These are phyloP conservation scores for Sorghum bicolor DNA, from an alignment of 176 grass and related monocot species.

Conservation along the genomic window DNA sequence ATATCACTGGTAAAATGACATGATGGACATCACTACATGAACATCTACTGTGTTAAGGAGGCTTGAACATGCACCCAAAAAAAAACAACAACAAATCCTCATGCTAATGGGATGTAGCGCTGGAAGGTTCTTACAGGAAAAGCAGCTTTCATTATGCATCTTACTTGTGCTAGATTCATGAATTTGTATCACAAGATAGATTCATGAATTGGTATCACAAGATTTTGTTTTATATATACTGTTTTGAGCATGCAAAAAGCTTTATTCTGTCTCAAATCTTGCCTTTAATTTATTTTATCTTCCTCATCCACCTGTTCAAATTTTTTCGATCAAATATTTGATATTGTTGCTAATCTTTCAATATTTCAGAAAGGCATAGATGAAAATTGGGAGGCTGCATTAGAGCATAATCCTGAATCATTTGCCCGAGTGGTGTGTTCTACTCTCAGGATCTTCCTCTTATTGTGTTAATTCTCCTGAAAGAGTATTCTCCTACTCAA, in stretches of 20 bases:
- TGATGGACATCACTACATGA: constrained; percentile 9
- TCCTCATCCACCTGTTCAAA: constrained; percentile 1
- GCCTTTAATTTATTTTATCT: constrained; percentile 10
- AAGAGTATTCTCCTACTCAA: constrained; percentile 13
- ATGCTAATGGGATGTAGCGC: not conserved
- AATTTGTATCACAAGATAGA: no score
- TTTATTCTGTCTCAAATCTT: not conserved
- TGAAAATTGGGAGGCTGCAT: constrained; percentile 98
- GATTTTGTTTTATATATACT: constrained; percentile 10
- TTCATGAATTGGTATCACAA: not conserved
- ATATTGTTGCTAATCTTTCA: constrained; percentile 17
- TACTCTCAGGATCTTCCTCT: constrained; percentile 18
- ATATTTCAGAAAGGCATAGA: constrained; percentile 93
- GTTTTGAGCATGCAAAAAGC: not conserved
- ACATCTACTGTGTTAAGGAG: not conserved
- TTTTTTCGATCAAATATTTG: constrained; percentile 22
- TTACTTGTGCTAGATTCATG: constrained; percentile 8
- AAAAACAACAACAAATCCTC: not conserved
- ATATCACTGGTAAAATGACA: constrained; percentile 7
- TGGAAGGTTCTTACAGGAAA: not conserved
- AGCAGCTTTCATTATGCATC: constrained; percentile 5
- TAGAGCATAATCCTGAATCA: constrained; percentile 96
- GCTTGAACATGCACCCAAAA: not conserved
- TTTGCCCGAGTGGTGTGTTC: constrained; percentile 94
- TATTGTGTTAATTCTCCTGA: not conserved